Base-by-base conservation (phyloP, 2,329 filamentous ascomycete species). In the Penicillium sp. region DNA sequence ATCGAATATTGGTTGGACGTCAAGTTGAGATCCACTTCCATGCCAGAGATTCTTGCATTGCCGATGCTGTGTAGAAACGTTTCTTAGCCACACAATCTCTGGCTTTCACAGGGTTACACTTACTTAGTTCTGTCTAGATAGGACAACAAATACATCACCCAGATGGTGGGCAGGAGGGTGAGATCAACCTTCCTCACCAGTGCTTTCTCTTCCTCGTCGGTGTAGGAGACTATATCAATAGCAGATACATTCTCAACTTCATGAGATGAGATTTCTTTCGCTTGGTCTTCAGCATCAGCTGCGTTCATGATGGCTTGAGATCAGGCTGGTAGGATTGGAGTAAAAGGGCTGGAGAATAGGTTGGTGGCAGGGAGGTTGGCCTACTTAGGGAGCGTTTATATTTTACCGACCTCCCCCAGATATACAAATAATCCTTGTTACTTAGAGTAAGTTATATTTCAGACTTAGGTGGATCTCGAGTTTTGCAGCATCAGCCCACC, bases 131-230 rank as follows among this genome's bases (percentile, higher is more conserved):
- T 43, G 23, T 61, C 59, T 75, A 79, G 75, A 56, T 79, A 80
- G 2, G 72, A 76, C 10, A 80, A 63, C 14, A 80, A 63, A 53
- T 79, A 80, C 76, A 81, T 80, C 28, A 79, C 58, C 76, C 76
- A 80, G 23, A 81, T 77, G 0, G 71, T 75, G 7, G 78, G 78
- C 26, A 81, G 61, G 0, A 81, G 67, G 28, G 67, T 73, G 9
- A 77, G 55, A 56, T 81, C 79, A 47, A 72, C 70, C 39, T 75
- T 75, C 14, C 76, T 65, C 33, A 81, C 73, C 3, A 80, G 60
- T 28, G 74, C 71, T 55, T 75, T 79, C 54, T 73, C 68, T 67
- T 74, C 74, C 61, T 72, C 52, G 3, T 55, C 51, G 8, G 56
- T 50, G 33, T 29, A 54, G 4, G 48, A 52, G 4, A 49, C 2